Evolutionary conservation across 73 alveolate genomes (phyloP).

Genomic region (Paramecium pentaurelia): DNA sequence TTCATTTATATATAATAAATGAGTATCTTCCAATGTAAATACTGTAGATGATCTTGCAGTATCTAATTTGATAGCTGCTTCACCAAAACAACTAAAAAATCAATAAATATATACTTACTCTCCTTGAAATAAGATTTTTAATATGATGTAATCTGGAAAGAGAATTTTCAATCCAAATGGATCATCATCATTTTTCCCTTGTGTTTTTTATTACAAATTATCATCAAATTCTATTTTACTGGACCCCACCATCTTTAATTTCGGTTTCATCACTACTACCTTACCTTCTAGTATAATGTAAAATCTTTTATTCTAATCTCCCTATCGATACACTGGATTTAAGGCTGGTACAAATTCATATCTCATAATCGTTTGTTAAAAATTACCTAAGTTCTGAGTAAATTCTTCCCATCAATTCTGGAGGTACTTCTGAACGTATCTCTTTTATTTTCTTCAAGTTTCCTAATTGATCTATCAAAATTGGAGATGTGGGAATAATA

Average conservation of each 20-base stretch:
- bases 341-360: conserved; percentile 35
- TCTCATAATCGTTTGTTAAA: background rate
- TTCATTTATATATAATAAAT: background rate
- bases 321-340: conserved; percentile 9
- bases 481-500: conserved; percentile 13
- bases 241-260: conserved; percentile 34
- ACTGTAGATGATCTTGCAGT: conserved; percentile 15
- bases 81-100: background rate
- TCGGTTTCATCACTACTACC: conserved; percentile 17
- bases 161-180: conserved; percentile 15
- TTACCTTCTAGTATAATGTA: conserved; percentile 16
- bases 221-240: background rate
- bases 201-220: background rate
- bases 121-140: background rate
- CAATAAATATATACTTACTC: background rate
- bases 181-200: conserved; percentile 4
- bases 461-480: background rate
- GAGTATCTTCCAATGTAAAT: background rate
- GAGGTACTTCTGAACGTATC: background rate
- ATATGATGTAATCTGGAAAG: conserved; percentile 2
- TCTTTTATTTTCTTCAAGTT: background rate
- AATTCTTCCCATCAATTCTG: background rate
- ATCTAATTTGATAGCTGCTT: conserved; percentile 12
- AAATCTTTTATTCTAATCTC: background rate
- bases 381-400: conserved; percentile 34